A percentile compares a stretch with the other conserved stretches of the same genome.
Conservation (phyloP, 2,329 filamentous ascomycete species). For the Dothideomycetes sp. region DNA sequence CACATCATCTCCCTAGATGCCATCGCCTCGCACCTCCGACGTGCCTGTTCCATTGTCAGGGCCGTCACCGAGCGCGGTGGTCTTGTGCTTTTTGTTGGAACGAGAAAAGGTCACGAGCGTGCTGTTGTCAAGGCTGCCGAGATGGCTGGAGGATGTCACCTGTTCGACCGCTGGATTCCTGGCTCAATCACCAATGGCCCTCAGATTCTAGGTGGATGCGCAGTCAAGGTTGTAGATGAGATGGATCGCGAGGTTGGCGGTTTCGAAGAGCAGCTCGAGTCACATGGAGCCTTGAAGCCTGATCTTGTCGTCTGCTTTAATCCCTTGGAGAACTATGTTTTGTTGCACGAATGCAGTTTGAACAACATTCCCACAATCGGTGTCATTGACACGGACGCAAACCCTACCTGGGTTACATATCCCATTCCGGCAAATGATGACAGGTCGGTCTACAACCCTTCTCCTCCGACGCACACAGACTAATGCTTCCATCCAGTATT, state of each 20-base stretch:
- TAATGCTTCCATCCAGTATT: slow-evolving; percentile 43
- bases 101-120: slow-evolving; percentile 67
- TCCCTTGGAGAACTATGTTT: slow-evolving; percentile 78
- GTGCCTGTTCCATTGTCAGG: slow-evolving; percentile 83
- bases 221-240: slow-evolving; percentile 66
- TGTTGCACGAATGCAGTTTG: slow-evolving; percentile 83
- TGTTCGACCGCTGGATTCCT: slow-evolving; percentile 89
- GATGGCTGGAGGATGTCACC: slow-evolving; percentile 67
- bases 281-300: slow-evolving; percentile 60
- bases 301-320: slow-evolving; percentile 91
- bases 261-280: slow-evolving; percentile 54
- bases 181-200: slow-evolving; percentile 89
- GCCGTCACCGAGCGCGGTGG: slow-evolving; percentile 76
- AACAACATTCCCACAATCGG: slow-evolving; percentile 90
- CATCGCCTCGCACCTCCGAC: slow-evolving; percentile 79
- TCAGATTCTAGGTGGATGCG: slow-evolving; percentile 64
- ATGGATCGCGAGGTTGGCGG: slow-evolving; percentile 52
- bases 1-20: slow-evolving; percentile 90
- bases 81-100: slow-evolving; percentile 83
- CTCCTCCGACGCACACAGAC: background rate
- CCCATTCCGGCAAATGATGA: slow-evolving; percentile 96
- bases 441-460: slow-evolving; percentile 43
- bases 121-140: slow-evolving; percentile 72
- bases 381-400: slow-evolving; percentile 83
- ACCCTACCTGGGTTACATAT: slow-evolving; percentile 92